Evolutionary conservation across 352 stramenopile genomes (phyloP), one percentile per base, ranked within the genome.

Genomic region (Peronospora farinosa): DNA sequence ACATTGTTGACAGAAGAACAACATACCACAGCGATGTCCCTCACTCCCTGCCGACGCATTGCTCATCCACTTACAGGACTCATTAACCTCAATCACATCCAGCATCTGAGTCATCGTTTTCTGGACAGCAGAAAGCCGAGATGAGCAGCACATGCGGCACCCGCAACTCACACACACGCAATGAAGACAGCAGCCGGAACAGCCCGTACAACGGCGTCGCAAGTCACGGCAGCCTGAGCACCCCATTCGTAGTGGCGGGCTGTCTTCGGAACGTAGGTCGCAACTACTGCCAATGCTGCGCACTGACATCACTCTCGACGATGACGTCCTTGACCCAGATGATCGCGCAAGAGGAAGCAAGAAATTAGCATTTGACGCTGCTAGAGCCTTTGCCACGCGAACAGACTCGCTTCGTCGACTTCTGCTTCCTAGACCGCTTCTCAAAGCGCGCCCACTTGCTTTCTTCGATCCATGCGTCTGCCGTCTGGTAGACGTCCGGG

Each of bases 101-200:
- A 90, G 51, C 32, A 90, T 65, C 21, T 82, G 51, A 5, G 41
- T 46, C 45, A 90, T 57, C 2, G 72, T 73, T 52, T 86, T 86
- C 46, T 86, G 76, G 11, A 88, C 76, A 0, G 65, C 72, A 0
- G 67, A 50, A 25, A 68, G 60, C 4, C 69, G 68, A 23, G 72
- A 80, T 5, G 74, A 83, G 39, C 74, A 78, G 62, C 79, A 90
- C 70, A 87, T 79, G n/a, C 76, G 70, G 31, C 79, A 90, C 9
- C 70, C 69, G 45, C 79, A 90, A 27, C 65, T 71, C 30, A 85
- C 57, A 54, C 79, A 90, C 12, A 79, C 67, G 15, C 79, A 90
- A 56, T 90, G 79, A 16, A 84, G 52, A 39, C 72, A 86, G 47
- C 79, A 90, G 1, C 71, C 72, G 6, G 58, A 69, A 44, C 79